Conservation (phyloP, 139 green algal genomes). For the Tetradesmus obliquus region DNA sequence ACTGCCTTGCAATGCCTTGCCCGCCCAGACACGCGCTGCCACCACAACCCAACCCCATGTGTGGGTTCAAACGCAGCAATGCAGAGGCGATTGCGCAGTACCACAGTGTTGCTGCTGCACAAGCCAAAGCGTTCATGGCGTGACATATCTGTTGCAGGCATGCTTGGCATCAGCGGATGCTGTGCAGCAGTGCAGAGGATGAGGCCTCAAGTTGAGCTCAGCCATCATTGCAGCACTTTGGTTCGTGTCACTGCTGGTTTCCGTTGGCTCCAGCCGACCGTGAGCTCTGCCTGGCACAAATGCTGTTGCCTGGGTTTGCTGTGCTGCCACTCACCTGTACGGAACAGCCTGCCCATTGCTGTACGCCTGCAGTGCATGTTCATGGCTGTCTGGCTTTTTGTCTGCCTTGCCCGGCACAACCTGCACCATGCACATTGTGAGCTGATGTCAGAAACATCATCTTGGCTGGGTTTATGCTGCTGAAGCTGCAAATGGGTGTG, state of each 20-base stretch:
- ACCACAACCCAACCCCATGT: not conserved
- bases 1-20: no score
- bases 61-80: not conserved
- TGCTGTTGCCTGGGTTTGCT: not conserved
- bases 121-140: no score
- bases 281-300: no score
- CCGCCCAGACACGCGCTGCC: not conserved
- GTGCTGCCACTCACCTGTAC: not conserved
- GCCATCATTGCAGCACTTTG: not conserved
- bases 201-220: not conserved
- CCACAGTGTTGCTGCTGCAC: no score
- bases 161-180: no score
- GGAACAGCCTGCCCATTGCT: constrained; percentile 12
- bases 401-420: constrained; percentile 14
- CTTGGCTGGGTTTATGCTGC: not conserved
- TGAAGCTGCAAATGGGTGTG: not conserved
- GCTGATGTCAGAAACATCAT: not conserved
- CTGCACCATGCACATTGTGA: not conserved
- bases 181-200: not conserved
- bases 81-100: not conserved
- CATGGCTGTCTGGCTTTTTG: not conserved
- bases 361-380: not conserved
- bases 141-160: no score
- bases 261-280: no score
- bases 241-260: no score